Evolutionary conservation across 257 asterid genomes (phyloP).

Genomic region (Eustoma russellianum): DNA sequence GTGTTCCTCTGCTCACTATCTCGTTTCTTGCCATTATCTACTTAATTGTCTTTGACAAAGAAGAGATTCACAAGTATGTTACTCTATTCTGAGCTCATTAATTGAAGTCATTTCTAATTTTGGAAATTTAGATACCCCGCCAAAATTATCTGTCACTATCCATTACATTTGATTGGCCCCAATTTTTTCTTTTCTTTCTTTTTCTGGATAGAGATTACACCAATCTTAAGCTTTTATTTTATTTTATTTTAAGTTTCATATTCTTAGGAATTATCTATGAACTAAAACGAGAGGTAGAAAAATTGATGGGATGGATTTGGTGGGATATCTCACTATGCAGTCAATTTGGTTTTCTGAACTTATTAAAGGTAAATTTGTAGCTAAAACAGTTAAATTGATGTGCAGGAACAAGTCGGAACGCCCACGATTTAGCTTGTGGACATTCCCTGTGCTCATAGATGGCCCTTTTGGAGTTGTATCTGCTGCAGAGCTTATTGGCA

Average conservation of each 20-base stretch:
- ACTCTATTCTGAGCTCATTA: too few relatives aligned
- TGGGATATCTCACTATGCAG: too few relatives aligned
- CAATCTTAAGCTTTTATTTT: too few relatives aligned
- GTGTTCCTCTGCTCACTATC: constrained; percentile 61
- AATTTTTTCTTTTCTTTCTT: too few relatives aligned
- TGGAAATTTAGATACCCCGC: not conserved
- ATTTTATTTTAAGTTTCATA: too few relatives aligned
- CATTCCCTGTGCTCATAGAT: constrained; percentile 68
- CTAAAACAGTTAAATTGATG: not conserved
- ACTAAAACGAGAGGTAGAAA: not conserved
- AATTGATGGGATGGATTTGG: too few relatives aligned
- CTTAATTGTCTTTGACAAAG: constrained; percentile 37
- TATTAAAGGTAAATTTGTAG: not conserved
- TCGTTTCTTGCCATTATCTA: constrained; percentile 50
- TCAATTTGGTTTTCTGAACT: not conserved
- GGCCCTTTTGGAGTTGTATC: constrained; percentile 92
- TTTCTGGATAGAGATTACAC: too few relatives aligned
- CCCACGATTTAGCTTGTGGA: constrained; percentile 59
- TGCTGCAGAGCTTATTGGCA: constrained; percentile 76
- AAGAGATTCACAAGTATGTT: constrained; percentile 32
- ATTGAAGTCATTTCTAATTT: not conserved
- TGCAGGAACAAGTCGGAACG: constrained; percentile 29
- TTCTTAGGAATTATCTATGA: not conserved
- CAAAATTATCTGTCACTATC: too few relatives aligned
- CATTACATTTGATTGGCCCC: too few relatives aligned